Conservation (phyloP, 148 eudicot genomes). For the Fagopyrum tataricum region DNA sequence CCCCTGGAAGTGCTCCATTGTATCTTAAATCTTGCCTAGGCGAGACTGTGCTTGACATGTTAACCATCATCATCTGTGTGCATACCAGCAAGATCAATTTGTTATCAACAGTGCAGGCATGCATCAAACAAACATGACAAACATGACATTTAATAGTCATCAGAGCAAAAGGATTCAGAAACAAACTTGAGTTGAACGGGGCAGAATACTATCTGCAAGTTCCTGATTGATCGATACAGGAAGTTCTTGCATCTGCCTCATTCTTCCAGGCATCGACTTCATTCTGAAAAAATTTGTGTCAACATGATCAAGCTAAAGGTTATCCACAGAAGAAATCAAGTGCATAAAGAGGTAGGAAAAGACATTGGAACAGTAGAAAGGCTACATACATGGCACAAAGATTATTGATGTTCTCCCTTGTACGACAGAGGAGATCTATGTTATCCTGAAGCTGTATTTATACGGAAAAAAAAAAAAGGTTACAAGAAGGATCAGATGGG, state of each 20-base stretch:
- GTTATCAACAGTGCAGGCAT: neutral
- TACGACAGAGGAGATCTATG: conserved; percentile 5
- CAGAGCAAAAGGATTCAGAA: neutral
- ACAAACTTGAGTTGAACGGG: conserved; percentile 7
- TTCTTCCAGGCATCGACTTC: conserved; percentile 13
- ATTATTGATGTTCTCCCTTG: conserved; percentile 13
- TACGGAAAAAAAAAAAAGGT: neutral
- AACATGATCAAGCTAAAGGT: neutral
- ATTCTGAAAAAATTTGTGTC: neutral
- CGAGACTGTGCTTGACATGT: conserved; percentile 9
- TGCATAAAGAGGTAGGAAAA: neutral
- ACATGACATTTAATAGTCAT: neutral
- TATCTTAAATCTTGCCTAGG: conserved; percentile 9
- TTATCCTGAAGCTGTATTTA: conserved; percentile 11
- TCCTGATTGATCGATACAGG: conserved; percentile 15
- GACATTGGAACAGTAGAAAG: neutral
- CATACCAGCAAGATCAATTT: neutral
- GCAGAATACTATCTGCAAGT: conserved; percentile 13
- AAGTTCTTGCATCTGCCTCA: conserved; percentile 10
- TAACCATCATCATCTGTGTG: conserved; percentile 7
- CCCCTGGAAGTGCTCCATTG: conserved; percentile 10
- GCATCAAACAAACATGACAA: neutral
- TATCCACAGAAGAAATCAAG: neutral
- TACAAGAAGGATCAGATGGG: neutral
- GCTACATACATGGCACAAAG: conserved; percentile 14